phyloP scores from a whole-genome alignment of 139 green algal species.

The Microglena sp. region DNA sequence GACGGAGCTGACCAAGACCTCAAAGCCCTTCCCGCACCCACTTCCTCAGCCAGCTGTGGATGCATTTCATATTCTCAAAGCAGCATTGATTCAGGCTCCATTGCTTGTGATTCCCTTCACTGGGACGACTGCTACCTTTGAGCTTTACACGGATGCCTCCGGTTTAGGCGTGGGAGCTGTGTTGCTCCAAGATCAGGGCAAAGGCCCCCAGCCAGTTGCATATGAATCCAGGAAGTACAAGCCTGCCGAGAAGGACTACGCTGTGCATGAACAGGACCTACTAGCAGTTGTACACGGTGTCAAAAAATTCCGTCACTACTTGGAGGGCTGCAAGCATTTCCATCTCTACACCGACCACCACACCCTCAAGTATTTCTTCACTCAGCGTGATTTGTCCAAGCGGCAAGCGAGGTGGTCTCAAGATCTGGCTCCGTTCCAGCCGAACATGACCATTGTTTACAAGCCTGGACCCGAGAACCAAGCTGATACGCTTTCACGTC shows the following conservation, averaged over 20 bases:
- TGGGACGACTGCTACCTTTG: conserved; percentile 7
- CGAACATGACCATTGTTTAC: conserved; percentile 19
- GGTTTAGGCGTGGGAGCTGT: conserved; percentile 21
- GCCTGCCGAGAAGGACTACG: conserved; percentile 30
- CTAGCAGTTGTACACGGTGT: conserved; percentile 28
- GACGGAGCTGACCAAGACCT: too few species aligned
- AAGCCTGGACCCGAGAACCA: conserved; percentile 21
- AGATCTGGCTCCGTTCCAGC: conserved; percentile 19
- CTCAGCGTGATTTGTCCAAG: conserved; percentile 15
- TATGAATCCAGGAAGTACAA: conserved; percentile 27
- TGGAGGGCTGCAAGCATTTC: conserved; percentile 17
- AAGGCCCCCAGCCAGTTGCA: conserved; percentile 11
- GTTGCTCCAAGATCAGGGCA: conserved; percentile 19
- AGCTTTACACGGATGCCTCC: conserved; percentile 25
- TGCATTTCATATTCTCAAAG: too few species aligned
- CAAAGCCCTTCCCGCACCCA: too few species aligned
- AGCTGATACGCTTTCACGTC: conserved; percentile 27
- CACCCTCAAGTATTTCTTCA: conserved; percentile 23
- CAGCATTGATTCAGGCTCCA: too few species aligned
- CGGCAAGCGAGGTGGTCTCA: conserved; percentile 27
- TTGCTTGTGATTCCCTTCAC: too few species aligned
- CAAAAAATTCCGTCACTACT: conserved; percentile 31
- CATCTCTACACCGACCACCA: conserved; percentile 23
- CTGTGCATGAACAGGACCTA: conserved; percentile 31
- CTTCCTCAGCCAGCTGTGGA: too few species aligned